Conservation (phyloP, 108 stramenopile genomes). For the Mediolabrus comicus region DNA sequence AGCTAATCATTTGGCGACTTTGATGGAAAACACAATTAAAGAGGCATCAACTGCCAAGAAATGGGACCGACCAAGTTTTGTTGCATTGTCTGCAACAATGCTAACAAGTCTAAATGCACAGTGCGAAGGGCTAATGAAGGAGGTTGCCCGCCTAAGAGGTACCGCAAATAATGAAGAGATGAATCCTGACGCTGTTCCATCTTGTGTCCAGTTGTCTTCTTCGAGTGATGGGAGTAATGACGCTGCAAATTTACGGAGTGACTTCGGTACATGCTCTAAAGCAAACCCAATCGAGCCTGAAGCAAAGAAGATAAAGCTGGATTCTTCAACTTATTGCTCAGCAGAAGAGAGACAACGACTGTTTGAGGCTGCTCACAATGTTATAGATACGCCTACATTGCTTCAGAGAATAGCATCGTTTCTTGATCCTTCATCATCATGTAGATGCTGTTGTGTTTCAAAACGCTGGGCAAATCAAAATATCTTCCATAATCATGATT, state of each 20-base stretch:
- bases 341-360: slow-evolving; percentile 6
- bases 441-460: slow-evolving; percentile 47
- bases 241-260: not conserved
- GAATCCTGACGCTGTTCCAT: not conserved
- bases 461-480: slow-evolving; percentile 46
- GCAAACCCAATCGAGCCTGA: not conserved
- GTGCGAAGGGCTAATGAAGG: slow-evolving; percentile 77
- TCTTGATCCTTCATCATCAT: slow-evolving; percentile 64
- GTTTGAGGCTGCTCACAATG: slow-evolving; percentile 6
- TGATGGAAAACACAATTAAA: slow-evolving; percentile 55
- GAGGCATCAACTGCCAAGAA: slow-evolving; percentile 74
- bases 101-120: slow-evolving; percentile 73
- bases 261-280: not conserved
- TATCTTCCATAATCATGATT: slow-evolving; percentile 46
- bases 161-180: not conserved
- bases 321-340: not conserved
- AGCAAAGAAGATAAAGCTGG: slow-evolving; percentile 25
- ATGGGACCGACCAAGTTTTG: slow-evolving; percentile 83
- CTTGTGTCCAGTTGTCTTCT: not conserved
- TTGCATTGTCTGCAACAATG: slow-evolving; percentile 75
- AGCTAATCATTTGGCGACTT: slow-evolving; percentile 8
- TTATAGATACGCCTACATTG: slow-evolving; percentile 13
- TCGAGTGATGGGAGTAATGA: not conserved
- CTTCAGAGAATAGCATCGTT: slow-evolving; percentile 40
- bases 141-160: slow-evolving; percentile 51